phyloP scores from a whole-genome alignment of 192 early-diverging fungal genomes.

The Rhizophagus sp. region DNA sequence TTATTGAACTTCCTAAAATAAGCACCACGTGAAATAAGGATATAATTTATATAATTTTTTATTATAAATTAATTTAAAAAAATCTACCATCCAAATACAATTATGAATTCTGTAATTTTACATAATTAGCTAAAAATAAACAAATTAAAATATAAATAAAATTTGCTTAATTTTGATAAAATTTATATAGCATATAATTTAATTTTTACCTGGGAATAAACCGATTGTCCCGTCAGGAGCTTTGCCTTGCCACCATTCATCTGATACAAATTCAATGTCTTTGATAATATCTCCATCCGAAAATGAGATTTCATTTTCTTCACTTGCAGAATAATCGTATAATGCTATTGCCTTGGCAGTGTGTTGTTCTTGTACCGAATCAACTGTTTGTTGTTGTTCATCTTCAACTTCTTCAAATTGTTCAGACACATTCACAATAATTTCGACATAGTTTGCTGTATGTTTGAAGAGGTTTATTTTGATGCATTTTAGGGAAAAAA shows the following conservation, averaged over 20 bases:
- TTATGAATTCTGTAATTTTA: neutral
- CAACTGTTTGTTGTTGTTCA: slow-evolving; percentile 26
- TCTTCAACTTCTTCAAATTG: neutral
- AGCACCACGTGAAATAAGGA: neutral
- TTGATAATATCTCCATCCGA: slow-evolving; percentile 70
- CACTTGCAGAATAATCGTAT: slow-evolving; percentile 86
- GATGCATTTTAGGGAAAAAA: neutral
- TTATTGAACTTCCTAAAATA: neutral
- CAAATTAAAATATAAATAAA: neutral
- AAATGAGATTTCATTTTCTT: slow-evolving; percentile 88
- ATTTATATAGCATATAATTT: neutral
- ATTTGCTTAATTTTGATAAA: neutral
- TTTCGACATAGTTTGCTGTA: slow-evolving; percentile 46
- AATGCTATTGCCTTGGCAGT: slow-evolving; percentile 53
- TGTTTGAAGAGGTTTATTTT: neutral
- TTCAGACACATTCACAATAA: slow-evolving; percentile 9
- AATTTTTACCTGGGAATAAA: slow-evolving; percentile 71
- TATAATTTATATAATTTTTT: no score
- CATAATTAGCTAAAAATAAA: slow-evolving; percentile 17
- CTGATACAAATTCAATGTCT: slow-evolving; percentile 77
- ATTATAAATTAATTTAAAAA: no score
- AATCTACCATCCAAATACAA: neutral
- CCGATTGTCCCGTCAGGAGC: slow-evolving; percentile 55
- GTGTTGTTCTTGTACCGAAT: slow-evolving; percentile 29
- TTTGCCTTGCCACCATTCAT: slow-evolving; percentile 93